Evolutionary conservation across 768 basidiomycete species (phyloP).

Genomic region (Heimioporus sp.): DNA sequence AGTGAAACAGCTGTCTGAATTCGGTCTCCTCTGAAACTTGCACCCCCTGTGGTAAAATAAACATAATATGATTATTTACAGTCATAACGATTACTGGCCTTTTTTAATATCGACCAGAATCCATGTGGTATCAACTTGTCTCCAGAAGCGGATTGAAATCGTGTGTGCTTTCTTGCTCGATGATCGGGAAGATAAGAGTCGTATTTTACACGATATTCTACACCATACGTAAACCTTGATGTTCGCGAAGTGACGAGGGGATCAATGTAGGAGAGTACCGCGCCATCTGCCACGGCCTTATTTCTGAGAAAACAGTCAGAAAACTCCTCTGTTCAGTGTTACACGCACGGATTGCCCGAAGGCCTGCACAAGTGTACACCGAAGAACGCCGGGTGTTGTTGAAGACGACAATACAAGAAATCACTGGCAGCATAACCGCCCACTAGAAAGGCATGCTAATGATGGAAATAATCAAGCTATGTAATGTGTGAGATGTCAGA

Average conservation of each 20-base stretch:
- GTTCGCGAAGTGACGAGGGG: slow-evolving; percentile 45
- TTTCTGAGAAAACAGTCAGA: slow-evolving; percentile 23
- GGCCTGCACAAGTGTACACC: slow-evolving; percentile 45
- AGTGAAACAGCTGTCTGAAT: slow-evolving; percentile 8
- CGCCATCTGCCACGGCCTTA: slow-evolving; percentile 54
- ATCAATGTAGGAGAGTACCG: slow-evolving; percentile 37
- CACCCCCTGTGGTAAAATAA: slow-evolving; percentile 6
- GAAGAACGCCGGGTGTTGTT: slow-evolving; percentile 32
- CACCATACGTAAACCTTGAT: slow-evolving; percentile 40
- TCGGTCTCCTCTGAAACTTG: slow-evolving; percentile 20
- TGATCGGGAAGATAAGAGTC: slow-evolving; percentile 6
- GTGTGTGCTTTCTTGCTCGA: slow-evolving; percentile 8
- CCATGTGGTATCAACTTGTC: slow-evolving; percentile 25
- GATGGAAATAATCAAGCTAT: not conserved
- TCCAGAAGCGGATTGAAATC: slow-evolving; percentile 26
- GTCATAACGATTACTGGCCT: slow-evolving; percentile 14
- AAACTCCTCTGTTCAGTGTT: not conserved
- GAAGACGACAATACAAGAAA: slow-evolving; percentile 42
- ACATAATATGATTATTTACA: not conserved
- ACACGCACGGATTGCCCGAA: slow-evolving; percentile 46
- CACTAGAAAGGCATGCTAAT: slow-evolving; percentile 42
- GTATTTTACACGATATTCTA: slow-evolving; percentile 28
- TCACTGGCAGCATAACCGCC: slow-evolving; percentile 50
- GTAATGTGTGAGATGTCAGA: not conserved
- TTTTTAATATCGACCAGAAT: slow-evolving; percentile 38